phyloP scores from a whole-genome alignment of 1,284 basidiomycete species.

The Pholiota adiposa region DNA sequence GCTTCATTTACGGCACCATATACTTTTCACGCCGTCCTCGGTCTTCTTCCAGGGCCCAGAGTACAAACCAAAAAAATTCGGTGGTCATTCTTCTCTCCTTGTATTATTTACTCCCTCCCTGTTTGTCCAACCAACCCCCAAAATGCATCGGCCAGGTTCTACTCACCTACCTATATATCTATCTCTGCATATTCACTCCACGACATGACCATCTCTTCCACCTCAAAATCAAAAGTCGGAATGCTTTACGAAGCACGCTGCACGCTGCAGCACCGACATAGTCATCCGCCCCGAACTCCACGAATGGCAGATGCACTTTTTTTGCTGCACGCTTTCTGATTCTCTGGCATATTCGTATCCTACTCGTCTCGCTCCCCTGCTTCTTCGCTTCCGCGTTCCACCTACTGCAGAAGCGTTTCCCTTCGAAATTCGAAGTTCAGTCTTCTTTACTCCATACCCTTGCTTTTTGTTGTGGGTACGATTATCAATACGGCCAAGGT shows the following conservation, averaged over 20 bases:
- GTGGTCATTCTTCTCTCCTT: background rate
- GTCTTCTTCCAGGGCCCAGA: background rate
- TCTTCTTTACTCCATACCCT: slow-evolving; percentile 1
- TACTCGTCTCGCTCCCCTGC: background rate
- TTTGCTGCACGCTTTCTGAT: background rate
- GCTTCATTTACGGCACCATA: slow-evolving; percentile 17
- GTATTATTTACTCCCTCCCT: background rate
- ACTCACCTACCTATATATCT: background rate
- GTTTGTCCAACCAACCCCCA: background rate
- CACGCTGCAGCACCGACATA: background rate
- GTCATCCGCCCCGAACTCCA: background rate
- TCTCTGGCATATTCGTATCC: slow-evolving; percentile 1
- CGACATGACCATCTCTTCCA: too few species aligned
- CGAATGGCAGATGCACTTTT: background rate
- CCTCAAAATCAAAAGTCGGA: too few species aligned
- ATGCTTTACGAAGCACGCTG: too few species aligned
- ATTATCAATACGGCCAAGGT: slow-evolving; percentile 10
- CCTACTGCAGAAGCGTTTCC: too few species aligned
- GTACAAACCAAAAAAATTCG: slow-evolving; percentile 1
- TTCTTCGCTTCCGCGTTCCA: too few species aligned
- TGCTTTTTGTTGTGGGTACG: background rate
- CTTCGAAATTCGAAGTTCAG: too few species aligned
- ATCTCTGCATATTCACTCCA: background rate
- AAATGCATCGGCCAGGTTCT: background rate
- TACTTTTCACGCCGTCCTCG: slow-evolving; percentile 18